phyloP scores from a whole-genome alignment of 805 yeast species.

The Cyberlindnera xishuangbannaensis region DNA sequence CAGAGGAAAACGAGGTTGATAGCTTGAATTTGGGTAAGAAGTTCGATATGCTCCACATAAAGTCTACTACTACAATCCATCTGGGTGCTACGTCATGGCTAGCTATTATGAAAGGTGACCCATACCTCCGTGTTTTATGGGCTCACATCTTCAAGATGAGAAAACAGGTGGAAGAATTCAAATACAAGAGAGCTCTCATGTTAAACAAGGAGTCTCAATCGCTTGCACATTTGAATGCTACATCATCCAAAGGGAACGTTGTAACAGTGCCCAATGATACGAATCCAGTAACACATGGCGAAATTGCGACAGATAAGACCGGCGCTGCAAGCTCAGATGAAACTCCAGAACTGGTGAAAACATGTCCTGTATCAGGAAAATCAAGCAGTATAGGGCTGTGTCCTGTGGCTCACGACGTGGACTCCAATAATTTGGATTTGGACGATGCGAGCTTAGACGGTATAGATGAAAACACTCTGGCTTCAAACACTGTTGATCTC shows the following conservation, averaged over 20 bases:
- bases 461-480: too few species aligned
- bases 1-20: constrained; percentile 11
- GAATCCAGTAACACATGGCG: too few species aligned
- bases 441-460: too few species aligned
- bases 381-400: constrained; percentile 14
- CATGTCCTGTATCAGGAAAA: constrained; percentile 21
- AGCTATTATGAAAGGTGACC: constrained; percentile 54
- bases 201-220: too few species aligned
- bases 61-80: constrained; percentile 37
- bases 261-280: too few species aligned
- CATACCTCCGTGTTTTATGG: constrained; percentile 51
- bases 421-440: constrained; percentile 1
- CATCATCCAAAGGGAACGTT: too few species aligned
- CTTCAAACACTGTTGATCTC: too few species aligned
- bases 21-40: constrained; percentile 34
- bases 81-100: constrained; percentile 54
- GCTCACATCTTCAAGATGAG: constrained; percentile 39
- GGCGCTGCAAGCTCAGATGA: too few species aligned
- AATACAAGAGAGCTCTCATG: too few species aligned
- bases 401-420: constrained; percentile 21
- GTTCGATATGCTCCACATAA: constrained; percentile 39
- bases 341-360: constrained; percentile 3
- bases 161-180: constrained; percentile 28
- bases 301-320: too few species aligned
- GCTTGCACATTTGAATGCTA: too few species aligned